Evolutionary conservation across 208 protist genomes (phyloP).

Genomic region (Perkinsela sp.): DNA sequence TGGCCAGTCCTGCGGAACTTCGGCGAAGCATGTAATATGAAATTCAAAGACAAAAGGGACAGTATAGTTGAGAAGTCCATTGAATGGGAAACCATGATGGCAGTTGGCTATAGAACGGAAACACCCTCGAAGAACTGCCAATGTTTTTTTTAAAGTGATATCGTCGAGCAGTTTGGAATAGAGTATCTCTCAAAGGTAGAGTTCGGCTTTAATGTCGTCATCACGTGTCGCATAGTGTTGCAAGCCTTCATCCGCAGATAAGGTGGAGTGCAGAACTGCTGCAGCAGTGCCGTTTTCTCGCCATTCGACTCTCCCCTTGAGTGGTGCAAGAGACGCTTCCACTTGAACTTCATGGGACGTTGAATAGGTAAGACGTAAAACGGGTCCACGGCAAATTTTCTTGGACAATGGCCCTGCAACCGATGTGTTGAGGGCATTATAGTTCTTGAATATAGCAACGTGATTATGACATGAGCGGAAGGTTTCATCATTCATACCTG

Average conservation of each 20-base stretch:
- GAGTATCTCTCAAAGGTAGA: neutral
- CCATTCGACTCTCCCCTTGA: neutral
- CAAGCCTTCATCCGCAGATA: neutral
- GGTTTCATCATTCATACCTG: constrained; percentile 9
- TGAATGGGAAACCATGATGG: too few species aligned
- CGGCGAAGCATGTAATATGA: neutral
- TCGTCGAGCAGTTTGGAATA: too few species aligned
- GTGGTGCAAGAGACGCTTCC: neutral
- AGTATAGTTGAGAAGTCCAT: too few species aligned
- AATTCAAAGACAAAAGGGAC: neutral
- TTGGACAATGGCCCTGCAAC: neutral
- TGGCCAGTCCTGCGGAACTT: neutral
- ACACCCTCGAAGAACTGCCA: too few species aligned
- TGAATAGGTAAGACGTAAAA: neutral
- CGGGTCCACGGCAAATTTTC: neutral
- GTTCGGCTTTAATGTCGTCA: neutral
- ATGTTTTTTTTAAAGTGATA: too few species aligned
- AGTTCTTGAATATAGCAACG: neutral
- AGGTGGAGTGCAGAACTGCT: neutral
- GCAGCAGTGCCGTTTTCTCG: neutral
- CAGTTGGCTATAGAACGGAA: too few species aligned
- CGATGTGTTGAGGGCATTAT: neutral
- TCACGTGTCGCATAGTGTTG: neutral
- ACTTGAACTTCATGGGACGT: neutral
- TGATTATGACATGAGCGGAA: neutral